Base-by-base conservation (phyloP, 139 green algal species). In the Coccomyxa sp. region DNA sequence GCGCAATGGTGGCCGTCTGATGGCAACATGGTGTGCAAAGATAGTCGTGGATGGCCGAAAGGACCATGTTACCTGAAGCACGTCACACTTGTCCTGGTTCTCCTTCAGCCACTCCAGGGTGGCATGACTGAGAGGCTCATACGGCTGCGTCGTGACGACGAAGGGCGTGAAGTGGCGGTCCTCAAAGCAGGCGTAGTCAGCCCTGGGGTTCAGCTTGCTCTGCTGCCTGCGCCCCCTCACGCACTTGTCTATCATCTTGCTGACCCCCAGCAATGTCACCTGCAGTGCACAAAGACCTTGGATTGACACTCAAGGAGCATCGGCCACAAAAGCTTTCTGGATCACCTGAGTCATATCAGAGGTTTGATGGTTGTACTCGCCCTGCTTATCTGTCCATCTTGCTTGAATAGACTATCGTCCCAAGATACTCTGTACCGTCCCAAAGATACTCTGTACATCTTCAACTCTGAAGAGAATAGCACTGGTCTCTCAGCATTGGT, bases 21-120 rank as follows among this genome's bases (percentile, higher is more conserved):
- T n/a, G n/a, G n/a, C n/a, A n/a, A n/a, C n/a, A n/a, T n/a, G n/a
- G n/a, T 58, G 44, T 14, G 14, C 44, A 18, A 18, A 4, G 50
- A 6, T 64, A 64, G 50, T 22, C 50, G 22, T 5, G 3, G 50
- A 64, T n/a, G 50, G 18, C 22, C 27, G 50, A 64, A 18, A 64
- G 50, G 50, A 64, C 10, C n/a, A 7, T 10, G 50, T 64, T 2
- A 34, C 70, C 39, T 81, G 77, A 7, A 81, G 8, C 5, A 81
- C 33, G 40, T 81, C 69, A 38, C 77, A 81, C 68, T 72, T 54
- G 77, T 71, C 16, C 77, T 55, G 39, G 22, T 72, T 34, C 34
- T 76, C 40, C 41, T 55, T 33, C 6, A 81, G 31, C 77, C 77
- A 81, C 9, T 27, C 41, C 10, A 81, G 39, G 9, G 40, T 34